Conservation (phyloP, 176 grass and related monocot genomes). For the Ensete glaucum region DNA sequence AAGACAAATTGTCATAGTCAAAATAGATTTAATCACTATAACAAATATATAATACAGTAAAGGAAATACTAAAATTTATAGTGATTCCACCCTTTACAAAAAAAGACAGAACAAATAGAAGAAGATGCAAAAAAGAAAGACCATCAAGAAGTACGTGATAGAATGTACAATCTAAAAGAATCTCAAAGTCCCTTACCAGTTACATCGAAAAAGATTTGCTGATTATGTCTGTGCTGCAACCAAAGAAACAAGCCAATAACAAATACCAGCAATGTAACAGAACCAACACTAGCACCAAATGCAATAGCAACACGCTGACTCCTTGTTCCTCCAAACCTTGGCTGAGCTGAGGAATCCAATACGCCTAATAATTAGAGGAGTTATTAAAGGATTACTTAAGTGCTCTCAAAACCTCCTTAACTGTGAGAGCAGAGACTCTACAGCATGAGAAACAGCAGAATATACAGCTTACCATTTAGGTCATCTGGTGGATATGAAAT, state of each 20-base stretch:
- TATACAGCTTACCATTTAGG: conserved; percentile 10
- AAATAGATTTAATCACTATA: no score
- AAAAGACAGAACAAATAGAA: no score
- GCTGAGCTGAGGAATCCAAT: conserved; percentile 38
- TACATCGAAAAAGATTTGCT: conserved; percentile 64
- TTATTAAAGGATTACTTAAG: not conserved
- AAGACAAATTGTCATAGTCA: no score
- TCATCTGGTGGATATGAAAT: conserved; percentile 89
- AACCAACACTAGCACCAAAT: conserved; percentile 15
- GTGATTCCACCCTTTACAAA: no score
- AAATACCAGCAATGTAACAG: conserved; percentile 15
- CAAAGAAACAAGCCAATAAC: conserved; percentile 21
- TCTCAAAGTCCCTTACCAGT: conserved; percentile 37
- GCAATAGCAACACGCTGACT: conserved; percentile 39
- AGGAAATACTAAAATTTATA: no score
- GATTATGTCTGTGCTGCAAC: conserved; percentile 36
- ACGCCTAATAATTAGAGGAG: conserved; percentile 8
- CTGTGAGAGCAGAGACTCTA: not conserved
- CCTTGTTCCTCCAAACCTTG: conserved; percentile 44
- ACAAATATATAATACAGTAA: no score
- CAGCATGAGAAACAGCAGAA: not conserved
- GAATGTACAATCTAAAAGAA: no score
- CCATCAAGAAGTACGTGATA: not conserved
- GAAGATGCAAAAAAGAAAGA: not conserved
- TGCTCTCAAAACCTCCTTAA: not conserved